Base-by-base conservation (phyloP, 163 green algal genomes). In the Scenedesmus sp. region DNA sequence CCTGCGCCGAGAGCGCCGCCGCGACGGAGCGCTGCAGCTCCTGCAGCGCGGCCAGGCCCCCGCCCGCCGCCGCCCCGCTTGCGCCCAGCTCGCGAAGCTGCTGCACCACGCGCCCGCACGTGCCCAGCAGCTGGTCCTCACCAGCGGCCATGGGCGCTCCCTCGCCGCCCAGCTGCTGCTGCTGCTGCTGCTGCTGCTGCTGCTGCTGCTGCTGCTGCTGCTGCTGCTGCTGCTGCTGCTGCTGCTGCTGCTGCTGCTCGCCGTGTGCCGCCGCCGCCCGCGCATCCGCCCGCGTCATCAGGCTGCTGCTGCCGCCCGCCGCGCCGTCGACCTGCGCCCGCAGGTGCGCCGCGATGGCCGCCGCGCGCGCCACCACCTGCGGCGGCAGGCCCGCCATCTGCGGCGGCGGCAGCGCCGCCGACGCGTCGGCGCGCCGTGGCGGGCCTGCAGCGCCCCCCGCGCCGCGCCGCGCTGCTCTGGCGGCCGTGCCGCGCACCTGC, bases 371-470 rank as follows among this genome's bases (percentile, higher is more conserved):
- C 20, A 89, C 81, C 20, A 87, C 74, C 20, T 63, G 26, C 14
- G 6, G 13, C 0, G 84, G 84, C 26, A 89, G 48, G 3, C 84
- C 84, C 22, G 84, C 84, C 80, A 88, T 84, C 53, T 82, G 72
- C 31, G 45, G 17, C 3, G 26, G 31, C 33, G 13, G 13, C 4
- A 29, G 39, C 9, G 26, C 6, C 9, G 14, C 33, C 9, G 1
- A 18, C 39, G 39, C 39, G 10, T 47, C 39, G 10, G 39, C 39
- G 10, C n/a, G n/a, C n/a, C n/a, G n/a, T n/a, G n/a, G n/a, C n/a
- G n/a, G n/a, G n/a, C n/a, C n/a, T 47, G 39, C 39, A 47, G 39
- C 39, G 10, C 39, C 7, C 39, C n/a, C n/a, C n/a, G n/a, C n/a
- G n/a, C 7, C 10, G 39, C 6, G 39, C 39, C 7, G 39, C 39